Evolutionary conservation across 140 eudicot genomes (phyloP).

Genomic region (Anethum foeniculum): DNA sequence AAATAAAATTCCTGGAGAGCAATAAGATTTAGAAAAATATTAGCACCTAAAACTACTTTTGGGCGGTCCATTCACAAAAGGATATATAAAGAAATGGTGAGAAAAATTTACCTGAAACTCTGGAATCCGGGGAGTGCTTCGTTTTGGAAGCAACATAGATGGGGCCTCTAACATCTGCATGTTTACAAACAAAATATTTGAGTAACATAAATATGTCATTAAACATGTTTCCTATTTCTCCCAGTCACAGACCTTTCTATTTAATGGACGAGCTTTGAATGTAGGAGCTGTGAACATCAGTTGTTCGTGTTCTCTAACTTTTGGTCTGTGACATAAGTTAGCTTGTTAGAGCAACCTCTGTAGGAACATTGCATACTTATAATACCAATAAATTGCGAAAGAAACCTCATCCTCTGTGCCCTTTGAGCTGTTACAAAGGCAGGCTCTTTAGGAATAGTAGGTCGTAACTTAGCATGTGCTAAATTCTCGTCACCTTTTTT

Average conservation of each 20-base stretch:
- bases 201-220: neutral
- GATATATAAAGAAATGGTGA: neutral
- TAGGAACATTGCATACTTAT: neutral
- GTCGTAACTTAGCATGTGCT: constrained; percentile 39
- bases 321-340: constrained; percentile 38
- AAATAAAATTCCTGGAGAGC: constrained; percentile 70
- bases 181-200: neutral
- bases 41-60: neutral
- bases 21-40: constrained; percentile 14
- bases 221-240: neutral
- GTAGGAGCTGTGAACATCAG: constrained; percentile 31
- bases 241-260: constrained; percentile 60
- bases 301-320: constrained; percentile 35
- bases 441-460: constrained; percentile 79
- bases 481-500: constrained; percentile 23
- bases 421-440: constrained; percentile 79
- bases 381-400: constrained; percentile 8
- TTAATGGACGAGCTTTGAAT: constrained; percentile 85
- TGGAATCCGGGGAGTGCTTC: constrained; percentile 61
- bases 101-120: constrained; percentile 49
- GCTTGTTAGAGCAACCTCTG: constrained; percentile 1
- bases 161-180: constrained; percentile 83
- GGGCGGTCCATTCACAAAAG: neutral
- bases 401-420: constrained; percentile 72
- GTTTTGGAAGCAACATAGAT: constrained; percentile 41